Conservation (phyloP, 345 rosid genomes). For the Angophora floribunda region DNA sequence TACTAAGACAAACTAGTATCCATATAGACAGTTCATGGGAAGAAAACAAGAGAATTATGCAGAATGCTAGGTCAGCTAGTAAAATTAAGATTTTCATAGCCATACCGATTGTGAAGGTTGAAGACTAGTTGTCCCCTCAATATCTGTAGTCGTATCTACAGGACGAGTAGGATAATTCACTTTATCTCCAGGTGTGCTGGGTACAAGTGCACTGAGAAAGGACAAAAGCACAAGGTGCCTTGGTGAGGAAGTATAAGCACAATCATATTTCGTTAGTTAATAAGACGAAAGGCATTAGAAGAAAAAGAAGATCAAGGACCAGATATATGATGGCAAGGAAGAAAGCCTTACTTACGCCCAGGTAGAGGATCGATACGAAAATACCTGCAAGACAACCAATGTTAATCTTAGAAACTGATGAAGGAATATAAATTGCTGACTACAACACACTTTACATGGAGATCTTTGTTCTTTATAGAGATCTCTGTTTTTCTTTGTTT, state of each 20-base stretch:
- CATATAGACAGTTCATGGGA: background rate
- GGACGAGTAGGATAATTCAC: conserved; percentile 89
- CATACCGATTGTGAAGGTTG: conserved; percentile 67
- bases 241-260: background rate
- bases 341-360: conserved; percentile 45
- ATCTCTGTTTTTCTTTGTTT: background rate
- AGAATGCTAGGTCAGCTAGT: background rate
- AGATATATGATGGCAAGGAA: background rate
- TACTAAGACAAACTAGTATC: background rate
- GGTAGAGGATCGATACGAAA: conserved; percentile 77
- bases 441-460: background rate
- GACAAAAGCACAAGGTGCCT: background rate
- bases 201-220: conserved; percentile 46
- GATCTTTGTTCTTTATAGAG: background rate
- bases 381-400: background rate
- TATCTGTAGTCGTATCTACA: conserved; percentile 77
- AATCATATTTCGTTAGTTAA: background rate
- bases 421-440: background rate
- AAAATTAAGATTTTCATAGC: background rate
- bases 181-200: conserved; percentile 76
- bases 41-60: background rate
- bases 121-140: conserved; percentile 88
- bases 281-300: background rate
- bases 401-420: background rate
- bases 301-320: background rate